These are phyloP conservation scores for Coniochaeta prunicola DNA, from an alignment of 2,329 filamentous ascomycete genomes.

Conservation along the genomic window DNA sequence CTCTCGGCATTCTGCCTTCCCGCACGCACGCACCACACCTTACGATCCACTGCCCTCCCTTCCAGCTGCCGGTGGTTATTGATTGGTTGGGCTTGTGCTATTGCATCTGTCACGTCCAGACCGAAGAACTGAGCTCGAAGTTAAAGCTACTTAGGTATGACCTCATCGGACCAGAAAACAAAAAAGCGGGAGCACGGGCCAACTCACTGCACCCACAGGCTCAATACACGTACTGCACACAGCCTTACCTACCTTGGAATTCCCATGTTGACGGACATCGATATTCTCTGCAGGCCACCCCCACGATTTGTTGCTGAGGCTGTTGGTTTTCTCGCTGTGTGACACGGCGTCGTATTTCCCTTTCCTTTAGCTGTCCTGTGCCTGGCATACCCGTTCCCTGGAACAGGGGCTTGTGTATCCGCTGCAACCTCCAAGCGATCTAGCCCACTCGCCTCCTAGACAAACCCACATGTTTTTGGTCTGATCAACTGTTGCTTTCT, in stretches of 20 bases:
- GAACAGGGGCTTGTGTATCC: neutral
- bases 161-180: neutral
- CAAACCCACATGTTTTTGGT: conserved; percentile 8
- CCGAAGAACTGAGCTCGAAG: too few species aligned
- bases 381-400: neutral
- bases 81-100: neutral
- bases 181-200: neutral
- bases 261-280: neutral
- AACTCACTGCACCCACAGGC: too few species aligned
- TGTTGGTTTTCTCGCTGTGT: neutral
- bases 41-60: neutral
- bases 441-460: neutral
- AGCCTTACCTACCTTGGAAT: neutral
- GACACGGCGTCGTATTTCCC: neutral
- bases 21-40: too few species aligned
- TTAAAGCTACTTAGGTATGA: neutral
- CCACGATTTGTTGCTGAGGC: neutral
- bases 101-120: neutral
- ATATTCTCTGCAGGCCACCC: neutral
- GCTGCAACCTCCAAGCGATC: neutral
- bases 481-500: conserved; percentile 4
- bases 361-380: neutral
- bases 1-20: neutral
- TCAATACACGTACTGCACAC: too few species aligned
- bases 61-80: neutral